A percentile compares a stretch with the other conserved stretches of the same genome.
Conservation (phyloP, 148 eudicot genomes). For the Euryodendron excelsum region DNA sequence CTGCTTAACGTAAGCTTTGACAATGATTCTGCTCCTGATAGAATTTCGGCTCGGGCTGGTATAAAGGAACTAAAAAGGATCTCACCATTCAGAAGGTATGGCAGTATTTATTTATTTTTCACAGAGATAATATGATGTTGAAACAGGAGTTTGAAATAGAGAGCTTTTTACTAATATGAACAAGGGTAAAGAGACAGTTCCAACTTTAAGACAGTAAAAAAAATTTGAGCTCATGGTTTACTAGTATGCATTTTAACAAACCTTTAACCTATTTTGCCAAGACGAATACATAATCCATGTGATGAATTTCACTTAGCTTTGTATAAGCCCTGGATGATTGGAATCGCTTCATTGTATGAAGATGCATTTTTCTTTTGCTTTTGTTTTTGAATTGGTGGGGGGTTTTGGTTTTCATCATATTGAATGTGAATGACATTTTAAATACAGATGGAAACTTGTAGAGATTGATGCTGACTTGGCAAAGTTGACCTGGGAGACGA, state of each 20-base stretch:
- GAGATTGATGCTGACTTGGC: constrained; percentile 90
- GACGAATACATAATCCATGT: too few relatives aligned
- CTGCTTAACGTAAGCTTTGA: constrained; percentile 94
- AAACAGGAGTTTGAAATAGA: background rate
- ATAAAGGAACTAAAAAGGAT: constrained; percentile 62
- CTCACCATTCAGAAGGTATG: constrained; percentile 76
- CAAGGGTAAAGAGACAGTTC: background rate
- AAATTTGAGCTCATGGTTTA: background rate
- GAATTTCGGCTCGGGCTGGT: constrained; percentile 83
- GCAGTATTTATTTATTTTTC: constrained; percentile 1
- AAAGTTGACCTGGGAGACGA: constrained; percentile 64
- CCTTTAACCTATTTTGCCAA: background rate
- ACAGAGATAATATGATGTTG: background rate
- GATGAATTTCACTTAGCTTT: constrained; percentile 1
- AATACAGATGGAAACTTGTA: constrained; percentile 85
- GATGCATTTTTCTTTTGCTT: background rate
- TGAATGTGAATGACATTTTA: constrained; percentile 10
- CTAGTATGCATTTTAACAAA: background rate
- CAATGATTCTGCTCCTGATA: constrained; percentile 81
- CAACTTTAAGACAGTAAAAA: background rate
- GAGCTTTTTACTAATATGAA: background rate
- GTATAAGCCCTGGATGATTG: background rate
- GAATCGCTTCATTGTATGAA: background rate
- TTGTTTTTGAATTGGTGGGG: background rate
- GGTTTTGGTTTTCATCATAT: background rate